Evolutionary conservation across 148 eudicot species (phyloP), one percentile per base, ranked within the genome.

Genomic region (Fagopyrum homotropicum): DNA sequence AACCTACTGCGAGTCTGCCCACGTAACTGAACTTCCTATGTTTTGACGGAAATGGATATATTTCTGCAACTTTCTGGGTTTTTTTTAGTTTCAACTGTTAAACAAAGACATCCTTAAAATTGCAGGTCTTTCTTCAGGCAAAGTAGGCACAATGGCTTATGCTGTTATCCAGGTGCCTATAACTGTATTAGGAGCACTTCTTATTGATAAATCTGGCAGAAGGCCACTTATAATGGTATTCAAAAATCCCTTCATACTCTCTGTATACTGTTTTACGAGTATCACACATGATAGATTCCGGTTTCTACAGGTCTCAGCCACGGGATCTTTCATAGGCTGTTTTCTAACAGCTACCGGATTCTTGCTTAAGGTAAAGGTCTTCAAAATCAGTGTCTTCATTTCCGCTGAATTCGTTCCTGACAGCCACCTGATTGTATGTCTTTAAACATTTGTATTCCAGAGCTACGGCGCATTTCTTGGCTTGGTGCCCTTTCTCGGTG

Each of bases 191-290:
- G 96, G 96, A 48, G 92, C 89, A 16, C 46, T 88, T 4, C 77
- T 93, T 15, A 83, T 88, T 85, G 98, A 93, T 75, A 90, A 69
- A 84, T 84, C 92, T 45, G 98, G 98, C 75, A 86, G 98, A 84
- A 84, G 88, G 68, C 86, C 89, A 5, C 93, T 93, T 72, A 84
- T 93, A 43, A 75, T 87, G 86, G 96, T 90, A 77, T 4, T 35
- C 30, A 4, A 70, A 70, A 79, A 14, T 12, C 16, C 17, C 64
- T 14, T 30, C 22, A 55, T 43, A 35, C 26, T 22, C 26, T 22
- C 26, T 22, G 26, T 22, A 22, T 22, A 22, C 26, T 22, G 26
- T 22, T 22, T 29, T 50, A 9, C 11, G 22, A 7, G 10, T 11
- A 60, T 7, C 5, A 12, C 5, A 12, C 69, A 30, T 63, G 45